Conservation (phyloP, 345 rosid genomes). For the Acer campestre region DNA sequence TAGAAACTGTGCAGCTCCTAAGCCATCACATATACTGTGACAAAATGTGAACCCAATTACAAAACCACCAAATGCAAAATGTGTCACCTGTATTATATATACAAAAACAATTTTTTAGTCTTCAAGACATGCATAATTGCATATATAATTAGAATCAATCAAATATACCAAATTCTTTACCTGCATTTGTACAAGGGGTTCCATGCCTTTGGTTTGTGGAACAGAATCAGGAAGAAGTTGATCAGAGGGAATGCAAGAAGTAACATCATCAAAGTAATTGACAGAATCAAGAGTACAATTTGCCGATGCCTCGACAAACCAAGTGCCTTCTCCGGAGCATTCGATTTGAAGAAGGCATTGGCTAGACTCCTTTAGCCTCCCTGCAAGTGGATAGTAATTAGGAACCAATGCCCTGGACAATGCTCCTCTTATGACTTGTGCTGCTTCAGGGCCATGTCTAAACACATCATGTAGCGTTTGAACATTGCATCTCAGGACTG, state of each 20-base stretch:
- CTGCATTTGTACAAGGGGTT: conserved; percentile 75
- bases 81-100: conserved; percentile 42
- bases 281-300: conserved; percentile 35
- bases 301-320: conserved; percentile 52
- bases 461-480: conserved; percentile 54
- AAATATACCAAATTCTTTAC: conserved; percentile 14
- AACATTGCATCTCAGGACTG: conserved; percentile 52
- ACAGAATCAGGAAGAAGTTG: conserved; percentile 50
- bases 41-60: conserved; percentile 61
- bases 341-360: conserved; percentile 41
- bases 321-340: conserved; percentile 45
- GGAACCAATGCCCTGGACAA: conserved; percentile 58
- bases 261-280: conserved; percentile 38
- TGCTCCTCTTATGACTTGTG: conserved; percentile 44
- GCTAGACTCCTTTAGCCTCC: conserved; percentile 39
- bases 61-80: conserved; percentile 66
- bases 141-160: too few relatives aligned
- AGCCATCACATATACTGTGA: conserved; percentile 65
- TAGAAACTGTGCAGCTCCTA: conserved; percentile 71
- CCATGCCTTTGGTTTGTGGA: conserved; percentile 29
- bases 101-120: too few relatives aligned
- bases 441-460: conserved; percentile 41
- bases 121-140: too few relatives aligned
- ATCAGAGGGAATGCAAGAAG: conserved; percentile 33
- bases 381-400: conserved; percentile 63